A percentile compares a stretch with the other conserved stretches of the same genome.
Conservation (phyloP, 2,329 filamentous ascomycete genomes). For the Triangularia setosa region DNA sequence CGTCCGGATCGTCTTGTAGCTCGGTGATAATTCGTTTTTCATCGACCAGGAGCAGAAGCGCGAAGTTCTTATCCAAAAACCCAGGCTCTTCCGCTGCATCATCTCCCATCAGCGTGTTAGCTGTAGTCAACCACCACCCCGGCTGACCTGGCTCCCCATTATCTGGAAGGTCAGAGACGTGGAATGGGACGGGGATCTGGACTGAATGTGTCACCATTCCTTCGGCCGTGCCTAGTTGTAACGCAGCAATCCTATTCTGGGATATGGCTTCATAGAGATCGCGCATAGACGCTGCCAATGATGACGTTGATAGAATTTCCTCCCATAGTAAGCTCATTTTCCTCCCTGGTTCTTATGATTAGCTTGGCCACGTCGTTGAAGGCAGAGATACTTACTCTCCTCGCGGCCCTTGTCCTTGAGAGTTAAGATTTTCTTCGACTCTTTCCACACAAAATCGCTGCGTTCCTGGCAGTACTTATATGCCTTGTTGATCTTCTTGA, state of each 20-base stretch:
- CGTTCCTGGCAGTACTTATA: conserved; percentile 90
- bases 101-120: conserved; percentile 68
- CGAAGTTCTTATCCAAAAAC: conserved; percentile 80
- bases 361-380: conserved; percentile 2
- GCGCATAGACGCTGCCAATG: conserved; percentile 76
- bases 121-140: conserved; percentile 83
- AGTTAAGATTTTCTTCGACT: conserved; percentile 76
- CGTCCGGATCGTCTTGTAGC: conserved; percentile 72
- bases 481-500: conserved; percentile 88
- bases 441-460: conserved; percentile 85
- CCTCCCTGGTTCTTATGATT: conserved; percentile 37
- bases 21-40: conserved; percentile 69
- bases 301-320: conserved; percentile 67
- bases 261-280: conserved; percentile 80
- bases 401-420: conserved; percentile 81
- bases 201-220: conserved; percentile 59
- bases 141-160: conserved; percentile 65
- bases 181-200: conserved; percentile 63
- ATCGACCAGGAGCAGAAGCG: conserved; percentile 78
- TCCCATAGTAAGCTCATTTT: conserved; percentile 66
- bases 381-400: conserved; percentile 42
- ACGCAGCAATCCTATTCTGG: conserved; percentile 78
- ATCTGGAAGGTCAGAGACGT: conserved; percentile 68
- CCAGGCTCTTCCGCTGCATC: conserved; percentile 63
- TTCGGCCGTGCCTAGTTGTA: conserved; percentile 65